These are phyloP conservation scores for Primulina eburnea DNA, from an alignment of 257 asterid species.

Conservation along the genomic window DNA sequence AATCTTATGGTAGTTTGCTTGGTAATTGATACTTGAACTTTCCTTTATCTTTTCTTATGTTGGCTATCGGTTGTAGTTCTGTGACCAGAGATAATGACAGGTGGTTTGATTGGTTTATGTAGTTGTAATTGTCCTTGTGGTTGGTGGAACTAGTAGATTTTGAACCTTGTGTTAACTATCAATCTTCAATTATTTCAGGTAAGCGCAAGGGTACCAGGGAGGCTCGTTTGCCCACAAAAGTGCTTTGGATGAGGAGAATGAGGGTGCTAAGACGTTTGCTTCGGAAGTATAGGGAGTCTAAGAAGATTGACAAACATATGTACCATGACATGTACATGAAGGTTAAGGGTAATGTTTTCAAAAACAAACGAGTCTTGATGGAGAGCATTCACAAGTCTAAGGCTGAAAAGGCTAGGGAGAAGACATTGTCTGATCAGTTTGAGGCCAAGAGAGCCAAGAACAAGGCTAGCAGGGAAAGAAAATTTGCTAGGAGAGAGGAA, in stretches of 20 bases:
- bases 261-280: conserved; percentile 90
- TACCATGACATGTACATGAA: conserved; percentile 98
- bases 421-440: conserved; percentile 84
- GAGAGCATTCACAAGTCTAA: conserved; percentile 92
- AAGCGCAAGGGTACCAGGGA: conserved; percentile 98
- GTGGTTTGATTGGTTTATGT: not conserved
- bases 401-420: conserved; percentile 99
- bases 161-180: not conserved
- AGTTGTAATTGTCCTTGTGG: not conserved
- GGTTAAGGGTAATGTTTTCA: conserved; percentile 97
- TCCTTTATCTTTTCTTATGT: not conserved
- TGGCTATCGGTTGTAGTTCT: no score
- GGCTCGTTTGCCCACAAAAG: conserved; percentile 89
- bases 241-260: conserved; percentile 97
- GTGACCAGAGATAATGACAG: not conserved
- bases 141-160: not conserved
- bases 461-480: conserved; percentile 95
- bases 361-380: conserved; percentile 95
- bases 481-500: conserved; percentile 85
- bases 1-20: not conserved
- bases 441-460: conserved; percentile 97
- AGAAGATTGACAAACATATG: conserved; percentile 96
- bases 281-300: conserved; percentile 84
- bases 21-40: not conserved
- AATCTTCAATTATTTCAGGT: conserved; percentile 36